These are phyloP conservation scores for Amniculicola lignicola DNA, from an alignment of 495 filamentous ascomycete genomes.

Conservation along the genomic window DNA sequence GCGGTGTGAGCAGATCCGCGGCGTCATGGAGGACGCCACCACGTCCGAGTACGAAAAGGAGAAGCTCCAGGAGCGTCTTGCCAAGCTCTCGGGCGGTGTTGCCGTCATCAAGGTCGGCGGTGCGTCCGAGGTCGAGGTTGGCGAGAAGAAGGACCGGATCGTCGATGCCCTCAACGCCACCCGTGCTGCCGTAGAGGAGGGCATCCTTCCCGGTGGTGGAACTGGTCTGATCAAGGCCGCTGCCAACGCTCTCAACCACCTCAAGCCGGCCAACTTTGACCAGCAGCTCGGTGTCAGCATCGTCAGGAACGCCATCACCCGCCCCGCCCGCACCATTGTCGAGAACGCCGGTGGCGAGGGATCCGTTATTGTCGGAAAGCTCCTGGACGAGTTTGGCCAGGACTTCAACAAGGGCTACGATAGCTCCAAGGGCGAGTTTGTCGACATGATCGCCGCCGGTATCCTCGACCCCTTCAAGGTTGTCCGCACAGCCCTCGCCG, in stretches of 20 bases:
- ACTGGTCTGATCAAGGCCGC: conserved; percentile 97
- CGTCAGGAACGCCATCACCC: conserved; percentile 94
- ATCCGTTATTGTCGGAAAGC: conserved; percentile 94
- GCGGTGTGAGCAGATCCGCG: conserved; percentile 98
- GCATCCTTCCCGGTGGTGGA: conserved; percentile 96
- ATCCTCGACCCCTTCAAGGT: conserved; percentile 99
- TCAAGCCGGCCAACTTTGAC: conserved; percentile 94
- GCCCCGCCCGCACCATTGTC: conserved; percentile 87
- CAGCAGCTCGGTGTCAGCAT: conserved; percentile 98
- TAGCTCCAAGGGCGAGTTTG: conserved; percentile 92
- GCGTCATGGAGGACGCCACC: conserved; percentile 85
- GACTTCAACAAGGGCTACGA: conserved; percentile 99
- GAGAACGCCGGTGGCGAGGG: conserved; percentile 98
- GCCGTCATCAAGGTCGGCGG: conserved; percentile 99
- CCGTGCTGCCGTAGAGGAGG: conserved; percentile 96
- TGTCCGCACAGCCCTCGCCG: conserved; percentile 88
- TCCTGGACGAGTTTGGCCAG: conserved; percentile 83
- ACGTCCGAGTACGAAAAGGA: conserved; percentile 99
- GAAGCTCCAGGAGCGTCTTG: conserved; percentile 99
- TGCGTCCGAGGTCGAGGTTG: conserved; percentile 94
- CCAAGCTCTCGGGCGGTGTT: conserved; percentile 98
- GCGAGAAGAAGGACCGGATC: conserved; percentile 99
- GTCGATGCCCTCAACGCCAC: conserved; percentile 98
- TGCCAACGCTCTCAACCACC: conserved; percentile 72
- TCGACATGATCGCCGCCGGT: conserved; percentile 95